Percentiles rank a stretch among this genome's conserved stretches.
Evolutionary conservation across 2,329 filamentous ascomycete species (phyloP).

Genomic region (Neonectria hederae): DNA sequence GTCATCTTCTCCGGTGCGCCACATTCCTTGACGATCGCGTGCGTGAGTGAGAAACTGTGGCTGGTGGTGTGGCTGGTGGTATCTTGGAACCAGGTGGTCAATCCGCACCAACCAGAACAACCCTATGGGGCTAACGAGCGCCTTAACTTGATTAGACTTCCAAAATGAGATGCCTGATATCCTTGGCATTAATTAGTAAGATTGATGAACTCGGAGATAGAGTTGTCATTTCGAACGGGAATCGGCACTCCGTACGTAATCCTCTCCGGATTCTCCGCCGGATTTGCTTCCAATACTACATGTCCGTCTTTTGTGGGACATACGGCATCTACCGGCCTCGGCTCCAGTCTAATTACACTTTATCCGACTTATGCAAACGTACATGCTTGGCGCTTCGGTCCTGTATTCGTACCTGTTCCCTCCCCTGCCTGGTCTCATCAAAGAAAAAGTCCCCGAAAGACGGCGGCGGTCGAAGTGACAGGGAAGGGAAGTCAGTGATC

Average conservation of each 20-base stretch:
- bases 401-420: conserved; percentile 6
- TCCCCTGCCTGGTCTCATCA: conserved; percentile 2
- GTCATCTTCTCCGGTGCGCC: conserved; percentile 36
- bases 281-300: neutral
- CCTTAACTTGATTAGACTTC: conserved; percentile 1
- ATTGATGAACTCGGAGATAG: neutral
- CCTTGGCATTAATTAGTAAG: conserved; percentile 15
- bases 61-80: conserved; percentile 26
- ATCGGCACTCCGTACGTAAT: neutral
- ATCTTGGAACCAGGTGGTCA: neutral
- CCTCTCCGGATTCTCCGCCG: neutral
- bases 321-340: neutral
- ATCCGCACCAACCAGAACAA: conserved; percentile 6
- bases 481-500: conserved; percentile 21
- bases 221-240: conserved; percentile 1
- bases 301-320: neutral
- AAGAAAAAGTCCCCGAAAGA: conserved; percentile 24
- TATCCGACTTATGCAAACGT: neutral
- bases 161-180: conserved; percentile 6
- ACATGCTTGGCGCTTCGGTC: neutral
- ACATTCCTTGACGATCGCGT: conserved; percentile 19
- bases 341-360: neutral
- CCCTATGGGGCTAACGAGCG: conserved; percentile 6
- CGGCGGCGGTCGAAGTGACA: conserved; percentile 21
- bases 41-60: conserved; percentile 27